Base-by-base conservation (phyloP, 1,284 basidiomycete species). In the Gomphus bonarii region DNA sequence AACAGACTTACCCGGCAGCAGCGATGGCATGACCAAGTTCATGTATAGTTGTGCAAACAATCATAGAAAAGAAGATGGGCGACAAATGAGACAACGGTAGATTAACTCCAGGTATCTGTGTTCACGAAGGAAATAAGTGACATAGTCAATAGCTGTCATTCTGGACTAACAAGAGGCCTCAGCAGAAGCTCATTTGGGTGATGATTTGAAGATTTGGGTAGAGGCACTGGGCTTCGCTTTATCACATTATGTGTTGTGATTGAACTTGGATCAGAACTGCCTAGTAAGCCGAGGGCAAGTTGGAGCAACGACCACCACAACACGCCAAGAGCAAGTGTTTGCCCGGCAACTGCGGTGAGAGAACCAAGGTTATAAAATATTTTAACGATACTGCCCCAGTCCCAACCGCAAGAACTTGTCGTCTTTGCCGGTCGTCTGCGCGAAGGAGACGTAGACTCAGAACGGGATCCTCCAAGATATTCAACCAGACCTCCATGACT, bases 21-120 rank as follows among this genome's bases (percentile, higher is more conserved):
- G 79, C 70, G 30, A 88, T 62, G 16, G 81, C 82, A 66, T 90
- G 87, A 12, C 87, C 87, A 0, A 76, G 66, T 69, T 90, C 87
- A 62, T 90, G 87, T 18, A 85, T 63, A 16, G 81, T 61, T 67
- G 88, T 85, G 43, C 75, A 75, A 8, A 78, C 33, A 52, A 82
- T 73, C 3, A 89, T 72, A 0, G 81, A 73, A n/a, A 75, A 16
- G 14, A 89, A 63, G 50, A 89, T 78, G 33, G 80, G 60, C 3
- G 81, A 81, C 1, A 85, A 63, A 64, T 89, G 80, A 35, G 69
- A 68, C n/a, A 85, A 63, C 1, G 87, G 88, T 0, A 85, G 78
- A 1, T 85, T 90, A 3, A 88, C 59, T 3, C 88, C 88, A 14
- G 88, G 88, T 46, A 90, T 81, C 86, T 89, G 20, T 3, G 22